A percentile compares a stretch with the other conserved stretches of the same genome.
Evolutionary conservation across 2,329 filamentous ascomycete species (phyloP).

Genomic region (Periconia digitata): DNA sequence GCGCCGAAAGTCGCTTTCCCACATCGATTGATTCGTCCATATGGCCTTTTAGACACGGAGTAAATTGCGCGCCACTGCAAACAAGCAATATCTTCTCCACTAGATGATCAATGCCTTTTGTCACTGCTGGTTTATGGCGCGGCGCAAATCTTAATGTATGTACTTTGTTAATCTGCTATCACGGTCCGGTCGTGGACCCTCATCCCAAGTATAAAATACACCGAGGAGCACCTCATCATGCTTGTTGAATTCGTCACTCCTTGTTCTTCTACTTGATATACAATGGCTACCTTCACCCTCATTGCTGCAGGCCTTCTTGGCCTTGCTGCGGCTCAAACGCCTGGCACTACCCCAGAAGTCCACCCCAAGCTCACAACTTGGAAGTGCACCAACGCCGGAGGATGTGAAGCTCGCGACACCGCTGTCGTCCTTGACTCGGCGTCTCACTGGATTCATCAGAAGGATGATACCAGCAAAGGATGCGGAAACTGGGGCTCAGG

Average conservation of each 20-base stretch:
- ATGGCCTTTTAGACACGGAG: background rate
- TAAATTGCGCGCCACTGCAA: background rate
- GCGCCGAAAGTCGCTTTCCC: background rate
- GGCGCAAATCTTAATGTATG: slow-evolving; percentile 5
- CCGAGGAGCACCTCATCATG: background rate
- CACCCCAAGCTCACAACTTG: slow-evolving; percentile 57
- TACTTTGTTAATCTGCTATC: slow-evolving; percentile 9
- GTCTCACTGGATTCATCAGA: slow-evolving; percentile 49
- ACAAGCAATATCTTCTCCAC: background rate
- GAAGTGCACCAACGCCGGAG: slow-evolving; percentile 54
- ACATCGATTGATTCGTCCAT: background rate
- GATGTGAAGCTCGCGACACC: slow-evolving; percentile 52
- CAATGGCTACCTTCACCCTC: slow-evolving; percentile 28
- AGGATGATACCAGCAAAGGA: slow-evolving; percentile 31
- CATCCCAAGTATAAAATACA: slow-evolving; percentile 9
- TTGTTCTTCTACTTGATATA: slow-evolving; percentile 2
- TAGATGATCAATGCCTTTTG: background rate
- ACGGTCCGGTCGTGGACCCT: background rate
- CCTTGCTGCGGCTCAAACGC: slow-evolving; percentile 33
- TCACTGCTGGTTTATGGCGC: background rate
- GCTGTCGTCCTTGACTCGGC: slow-evolving; percentile 55
- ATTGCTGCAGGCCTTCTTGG: slow-evolving; percentile 28
- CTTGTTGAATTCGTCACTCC: slow-evolving; percentile 3
- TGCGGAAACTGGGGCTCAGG: slow-evolving; percentile 36
- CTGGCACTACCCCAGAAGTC: slow-evolving; percentile 43